Evolutionary conservation across 257 asterid genomes (phyloP).

Genomic region (Dorcoceras hygrometricum): DNA sequence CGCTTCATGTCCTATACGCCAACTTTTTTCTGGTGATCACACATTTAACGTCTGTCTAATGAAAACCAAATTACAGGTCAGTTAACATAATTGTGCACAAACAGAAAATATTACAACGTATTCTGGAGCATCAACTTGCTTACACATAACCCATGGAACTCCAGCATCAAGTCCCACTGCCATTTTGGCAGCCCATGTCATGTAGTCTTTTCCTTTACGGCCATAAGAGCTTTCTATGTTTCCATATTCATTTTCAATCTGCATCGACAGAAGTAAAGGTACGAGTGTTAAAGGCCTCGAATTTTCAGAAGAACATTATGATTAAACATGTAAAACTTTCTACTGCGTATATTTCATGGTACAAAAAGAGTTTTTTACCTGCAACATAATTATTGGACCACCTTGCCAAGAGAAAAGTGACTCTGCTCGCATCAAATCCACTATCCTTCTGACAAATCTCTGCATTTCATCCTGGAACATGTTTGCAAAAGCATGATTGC

Average conservation of each 20-base stretch:
- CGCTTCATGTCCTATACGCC: neutral
- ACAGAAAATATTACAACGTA: slow-evolving; percentile 53
- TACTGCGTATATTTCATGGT: slow-evolving; percentile 6
- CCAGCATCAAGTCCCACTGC: slow-evolving; percentile 89
- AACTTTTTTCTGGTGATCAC: slow-evolving; percentile 17
- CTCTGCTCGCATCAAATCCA: slow-evolving; percentile 73
- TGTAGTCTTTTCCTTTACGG: slow-evolving; percentile 58
- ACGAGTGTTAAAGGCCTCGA: neutral
- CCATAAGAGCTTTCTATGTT: slow-evolving; percentile 78
- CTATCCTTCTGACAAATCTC: slow-evolving; percentile 80
- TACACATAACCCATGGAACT: slow-evolving; percentile 99
- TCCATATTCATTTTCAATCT: slow-evolving; percentile 98
- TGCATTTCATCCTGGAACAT: slow-evolving; percentile 83
- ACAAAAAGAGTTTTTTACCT: slow-evolving; percentile 45
- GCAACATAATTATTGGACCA: slow-evolving; percentile 86
- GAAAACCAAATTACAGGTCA: slow-evolving; percentile 10
- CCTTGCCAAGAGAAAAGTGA: slow-evolving; percentile 96
- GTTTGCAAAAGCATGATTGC: slow-evolving; percentile 10
- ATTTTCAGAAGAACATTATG: neutral
- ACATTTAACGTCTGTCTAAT: slow-evolving; percentile 17
- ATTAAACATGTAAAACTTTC: slow-evolving; percentile 15
- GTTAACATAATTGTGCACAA: slow-evolving; percentile 17
- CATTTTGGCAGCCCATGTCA: slow-evolving; percentile 95
- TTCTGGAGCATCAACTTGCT: slow-evolving; percentile 93
- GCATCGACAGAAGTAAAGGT: slow-evolving; percentile 26